Base-by-base conservation (phyloP, 371 early-diverging fungal genomes). In the Zancudomyces culisetae region DNA sequence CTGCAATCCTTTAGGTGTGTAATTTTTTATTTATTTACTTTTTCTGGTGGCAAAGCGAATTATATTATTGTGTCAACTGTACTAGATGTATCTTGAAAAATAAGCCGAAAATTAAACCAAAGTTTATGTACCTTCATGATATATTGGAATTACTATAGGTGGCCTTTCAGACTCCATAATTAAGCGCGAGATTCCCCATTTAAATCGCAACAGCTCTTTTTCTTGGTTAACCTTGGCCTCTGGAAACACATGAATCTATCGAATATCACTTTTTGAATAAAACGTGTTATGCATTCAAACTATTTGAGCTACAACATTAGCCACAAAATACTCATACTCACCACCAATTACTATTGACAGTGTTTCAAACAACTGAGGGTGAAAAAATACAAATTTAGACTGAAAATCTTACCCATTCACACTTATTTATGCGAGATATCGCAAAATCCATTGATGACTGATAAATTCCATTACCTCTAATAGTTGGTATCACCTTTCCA, bases 161-260 rank as follows among this genome's bases (percentile, higher is more conserved):
- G 65, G 60, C 27, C 65, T 68, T 21, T 75, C 70, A 8, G 74
- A 58, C 50, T 90, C 90, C 83, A 85, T 83, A 18, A 87, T 56
- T 46, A 90, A 64, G 28, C 88, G 74, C 6, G 81, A 84, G 3
- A 90, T 72, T 3, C 90, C 90, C 90, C 91, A 90, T 55, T 82
- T 81, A 62, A 87, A 86, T 24, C 80, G 77, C 53, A 83, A 62
- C 61, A 85, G 62, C 24, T 69, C 58, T 1, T 60, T 61, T 6
- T 67, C 65, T 59, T 85, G 86, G 58, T 83, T 79, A 45, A 87
- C 77, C 54, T 71, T 75, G 12, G 77, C 84, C 55, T 90, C 90
- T 1, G 90, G 85, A 55, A 84, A 90, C 27, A 90, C 73, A 52
- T 88, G 90, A 42, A 88, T 64, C 80, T 77, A 71, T 0, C 20